Evolutionary conservation across 352 stramenopile genomes (phyloP), one percentile per base, ranked within the genome.

Genomic region (Globisporangium viniferum): DNA sequence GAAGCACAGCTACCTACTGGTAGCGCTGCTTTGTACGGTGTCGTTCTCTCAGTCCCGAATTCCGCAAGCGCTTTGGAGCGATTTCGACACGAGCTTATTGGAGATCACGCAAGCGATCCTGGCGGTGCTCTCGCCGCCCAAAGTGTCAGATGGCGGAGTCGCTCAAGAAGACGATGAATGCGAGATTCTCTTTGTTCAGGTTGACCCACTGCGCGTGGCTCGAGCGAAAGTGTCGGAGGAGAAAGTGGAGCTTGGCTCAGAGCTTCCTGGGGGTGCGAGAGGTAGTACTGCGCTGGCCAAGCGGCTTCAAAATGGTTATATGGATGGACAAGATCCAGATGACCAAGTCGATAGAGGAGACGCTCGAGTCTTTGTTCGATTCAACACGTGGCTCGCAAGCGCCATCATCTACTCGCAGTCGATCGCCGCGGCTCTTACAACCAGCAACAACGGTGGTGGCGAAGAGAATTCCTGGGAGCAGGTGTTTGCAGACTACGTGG

Each of bases 11-110:
- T 88, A 77, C 46, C 75, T 75, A 69, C 31, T 88, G 29, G 66
- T 59, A 22, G 78, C 75, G 10, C 54, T 88, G 53, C 59, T 88
- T 3, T 80, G 79, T 36, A 86, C 74, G 14, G 68, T 70, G n/a
- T 36, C 74, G n/a, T 64, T 85, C 60, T 55, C 76, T 12, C 44
- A 74, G 44, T 72, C 65, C 12, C 56, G 61, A 20, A 33, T 62
- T 3, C 48, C 49, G 2, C 56, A 60, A 9, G 46, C 18, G n/a
- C 8, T 74, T 72, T 63, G 51, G 53, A 73, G 48, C 33, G 31
- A 71, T 18, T 58, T 63, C 9, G 41, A 69, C 35, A 36, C 24
- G 36, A 65, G 55, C 12, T n/a, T 70, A 6, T 10, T 55, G 9
- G 59, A 67, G 29, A 67, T 64, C 10, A 18, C 67, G 24, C 39